These are phyloP conservation scores for Gracilaria domingensis DNA, from an alignment of 23 red algal genomes.

Conservation along the genomic window DNA sequence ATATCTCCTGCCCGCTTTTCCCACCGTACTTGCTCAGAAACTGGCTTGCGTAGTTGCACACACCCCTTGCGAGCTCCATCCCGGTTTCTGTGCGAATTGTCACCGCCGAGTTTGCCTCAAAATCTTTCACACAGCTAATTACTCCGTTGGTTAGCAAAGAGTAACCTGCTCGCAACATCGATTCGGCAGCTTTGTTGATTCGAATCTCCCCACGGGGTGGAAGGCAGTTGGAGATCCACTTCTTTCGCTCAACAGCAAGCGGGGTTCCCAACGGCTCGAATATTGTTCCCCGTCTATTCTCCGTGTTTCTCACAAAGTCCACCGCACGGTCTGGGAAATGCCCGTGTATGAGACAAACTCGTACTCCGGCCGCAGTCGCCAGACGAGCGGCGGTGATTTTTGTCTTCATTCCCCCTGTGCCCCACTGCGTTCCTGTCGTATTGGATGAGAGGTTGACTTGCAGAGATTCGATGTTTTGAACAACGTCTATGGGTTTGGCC, in stretches of 20 bases:
- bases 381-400: conserved; percentile 98
- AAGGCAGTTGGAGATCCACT: conserved; percentile 95
- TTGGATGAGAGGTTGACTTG: conserved; percentile 58
- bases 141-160: conserved; percentile 76
- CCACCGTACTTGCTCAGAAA: conserved; percentile 74
- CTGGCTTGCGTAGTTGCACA: conserved; percentile 78
- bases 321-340: conserved; percentile 82
- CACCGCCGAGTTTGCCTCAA: conserved; percentile 81
- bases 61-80: conserved; percentile 82
- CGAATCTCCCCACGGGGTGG: conserved; percentile 80
- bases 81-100: conserved; percentile 58
- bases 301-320: conserved; percentile 77
- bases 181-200: conserved; percentile 74
- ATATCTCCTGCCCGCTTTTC: conserved; percentile 64
- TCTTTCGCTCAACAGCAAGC: conserved; percentile 73
- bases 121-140: conserved; percentile 64
- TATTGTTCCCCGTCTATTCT: conserved; percentile 75
- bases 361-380: conserved; percentile 93
- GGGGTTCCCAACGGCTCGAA: conserved; percentile 78
- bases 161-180: conserved; percentile 53
- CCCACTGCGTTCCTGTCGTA: conserved; percentile 96
- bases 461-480: conserved; percentile 58
- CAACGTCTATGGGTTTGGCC: conserved; percentile 91
- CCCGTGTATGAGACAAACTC: conserved; percentile 90
- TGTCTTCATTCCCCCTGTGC: conserved; percentile 97